Percentiles rank a stretch among this genome's conserved stretches.
phyloP scores from a whole-genome alignment of 352 stramenopile species.

The Pythium angustatum region DNA sequence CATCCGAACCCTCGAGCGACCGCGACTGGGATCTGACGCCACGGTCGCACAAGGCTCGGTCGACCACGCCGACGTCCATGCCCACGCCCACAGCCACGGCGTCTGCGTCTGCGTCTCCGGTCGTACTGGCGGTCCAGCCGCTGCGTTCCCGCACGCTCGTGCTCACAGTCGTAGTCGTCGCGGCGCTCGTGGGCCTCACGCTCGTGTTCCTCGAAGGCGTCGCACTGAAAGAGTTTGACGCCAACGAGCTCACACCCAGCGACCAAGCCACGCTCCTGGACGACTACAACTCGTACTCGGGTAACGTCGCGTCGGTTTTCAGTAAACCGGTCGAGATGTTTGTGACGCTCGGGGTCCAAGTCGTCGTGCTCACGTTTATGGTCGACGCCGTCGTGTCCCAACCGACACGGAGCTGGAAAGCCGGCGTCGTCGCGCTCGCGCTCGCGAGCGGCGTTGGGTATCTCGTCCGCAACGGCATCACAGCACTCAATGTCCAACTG shows the following conservation, averaged over 20 bases:
- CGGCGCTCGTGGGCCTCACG: neutral
- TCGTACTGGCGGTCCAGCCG: no score
- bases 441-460: neutral
- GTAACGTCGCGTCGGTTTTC: conserved; percentile 5
- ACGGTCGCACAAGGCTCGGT: no score
- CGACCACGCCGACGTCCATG: no score
- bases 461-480: conserved; percentile 9
- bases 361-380: neutral
- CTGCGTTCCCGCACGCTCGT: no score
- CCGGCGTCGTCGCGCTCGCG: neutral
- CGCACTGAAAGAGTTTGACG: neutral
- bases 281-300: conserved; percentile 17
- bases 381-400: neutral
- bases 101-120: no score
- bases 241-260: neutral
- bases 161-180: neutral
- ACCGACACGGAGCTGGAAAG: neutral
- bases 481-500: conserved; percentile 14
- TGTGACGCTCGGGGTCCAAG: conserved; percentile 1
- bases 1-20: no score
- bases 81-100: no score
- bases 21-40: no score
- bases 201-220: neutral
- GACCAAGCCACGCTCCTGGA: conserved; percentile 15
- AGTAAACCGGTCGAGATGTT: neutral